Evolutionary conservation across 208 protist genomes (phyloP), one percentile per base, ranked within the genome.

Genomic region (Trypanosoma conorhini): DNA sequence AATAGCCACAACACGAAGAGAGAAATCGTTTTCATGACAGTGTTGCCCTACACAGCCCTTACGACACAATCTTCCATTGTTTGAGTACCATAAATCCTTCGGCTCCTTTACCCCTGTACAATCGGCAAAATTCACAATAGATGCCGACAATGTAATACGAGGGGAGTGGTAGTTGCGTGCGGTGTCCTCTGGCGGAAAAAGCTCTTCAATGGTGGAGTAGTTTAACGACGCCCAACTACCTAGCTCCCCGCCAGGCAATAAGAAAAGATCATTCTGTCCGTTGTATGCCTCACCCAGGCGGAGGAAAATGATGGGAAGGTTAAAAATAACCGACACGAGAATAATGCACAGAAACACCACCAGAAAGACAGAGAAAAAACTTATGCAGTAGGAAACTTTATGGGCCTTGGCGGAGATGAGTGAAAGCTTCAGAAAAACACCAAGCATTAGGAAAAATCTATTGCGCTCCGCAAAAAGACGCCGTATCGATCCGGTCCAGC

Each of bases 281-380:
- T 71, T 51, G 5, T 63, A 56, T 15, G 57, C 35, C 61, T 95
- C 83, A 1, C 73, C 86, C 17, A 95, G 77, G 0, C 79, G 70
- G 42, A 95, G 63, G 66, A 92, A 90, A 2, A 95, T 70, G 50
- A 87, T 62, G 2, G 87, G 79, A 12, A 95, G 58, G 54, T 81
- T 87, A 44, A 79, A 81, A 21, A 95, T 72, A 8, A 83, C 64
- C 30, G 90, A 88, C 31, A 92, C 15, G 59, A 92, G 70, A 1
- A 87, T 31, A 3, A 83, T 76, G 50, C 78, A 90, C 8, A 91
- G 44, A 38, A 81, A 67, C 33, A 95, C 87, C 0, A 93, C 87
- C 21, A 86, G 61, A 51, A 79, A 84, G 10, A 88, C 76, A 0
- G 86, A 87, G 61, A 76, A 80, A 61, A 88, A 92, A 57, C 83